These are phyloP conservation scores for Dactylellina sp. DNA, from an alignment of 2,329 filamentous ascomycete genomes.

Conservation along the genomic window DNA sequence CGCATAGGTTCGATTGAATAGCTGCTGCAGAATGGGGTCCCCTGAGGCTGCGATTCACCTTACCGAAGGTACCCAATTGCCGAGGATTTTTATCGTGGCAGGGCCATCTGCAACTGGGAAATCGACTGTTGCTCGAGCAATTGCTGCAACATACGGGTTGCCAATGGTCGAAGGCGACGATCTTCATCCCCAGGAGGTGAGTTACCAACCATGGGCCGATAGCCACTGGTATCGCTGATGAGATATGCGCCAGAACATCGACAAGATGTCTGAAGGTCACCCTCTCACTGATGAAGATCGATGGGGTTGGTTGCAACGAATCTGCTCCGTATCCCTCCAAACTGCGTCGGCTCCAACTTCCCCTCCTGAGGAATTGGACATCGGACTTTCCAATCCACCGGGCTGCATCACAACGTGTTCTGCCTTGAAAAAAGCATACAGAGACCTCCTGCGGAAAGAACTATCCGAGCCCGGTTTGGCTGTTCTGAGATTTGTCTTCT, in stretches of 20 bases:
- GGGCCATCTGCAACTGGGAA: conserved; percentile 51
- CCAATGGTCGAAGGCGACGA: conserved; percentile 57
- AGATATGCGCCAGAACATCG: conserved; percentile 72
- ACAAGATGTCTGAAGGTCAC: conserved; percentile 87
- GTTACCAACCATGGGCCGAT: conserved; percentile 6
- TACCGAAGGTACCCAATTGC: conserved; percentile 6
- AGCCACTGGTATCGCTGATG: not conserved
- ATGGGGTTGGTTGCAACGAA: conserved; percentile 92
- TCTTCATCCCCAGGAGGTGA: conserved; percentile 47
- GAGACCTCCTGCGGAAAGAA: conserved; percentile 42
- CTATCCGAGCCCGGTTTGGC: conserved; percentile 29
- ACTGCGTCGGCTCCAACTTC: conserved; percentile 23
- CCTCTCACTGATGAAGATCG: conserved; percentile 92
- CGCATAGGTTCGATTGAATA: not conserved
- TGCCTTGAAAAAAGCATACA: conserved; percentile 75
- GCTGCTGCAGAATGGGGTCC: not conserved
- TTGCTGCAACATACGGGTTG: conserved; percentile 39
- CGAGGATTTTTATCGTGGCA: conserved; percentile 50
- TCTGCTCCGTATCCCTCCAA: conserved; percentile 71
- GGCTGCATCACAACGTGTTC: conserved; percentile 95
- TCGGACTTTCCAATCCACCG: conserved; percentile 69
- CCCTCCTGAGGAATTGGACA: conserved; percentile 67
- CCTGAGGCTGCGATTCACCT: not conserved
- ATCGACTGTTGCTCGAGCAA: conserved; percentile 49
- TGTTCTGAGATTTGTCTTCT: conserved; percentile 34